These are phyloP conservation scores for Allium fistulosum DNA, from an alignment of 106 monocot genomes.

Conservation along the genomic window DNA sequence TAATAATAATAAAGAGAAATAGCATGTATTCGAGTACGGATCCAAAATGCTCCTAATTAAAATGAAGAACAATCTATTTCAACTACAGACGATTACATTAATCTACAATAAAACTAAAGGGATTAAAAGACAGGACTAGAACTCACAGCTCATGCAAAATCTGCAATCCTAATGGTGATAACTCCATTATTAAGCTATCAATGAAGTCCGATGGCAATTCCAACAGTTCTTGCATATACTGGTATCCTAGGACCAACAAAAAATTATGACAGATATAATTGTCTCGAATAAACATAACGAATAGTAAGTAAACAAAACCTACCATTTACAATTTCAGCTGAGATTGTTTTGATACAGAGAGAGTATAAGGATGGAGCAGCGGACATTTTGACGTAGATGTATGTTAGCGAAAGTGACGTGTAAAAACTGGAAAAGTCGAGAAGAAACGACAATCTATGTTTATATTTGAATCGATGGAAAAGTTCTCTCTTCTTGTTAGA, in stretches of 20 bases:
- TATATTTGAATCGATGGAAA: not conserved
- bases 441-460: not conserved
- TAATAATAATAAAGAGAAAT: too few relatives aligned
- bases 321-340: not conserved
- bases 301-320: not conserved
- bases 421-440: not conserved
- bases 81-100: too few relatives aligned
- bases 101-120: too few relatives aligned
- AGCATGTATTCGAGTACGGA: too few relatives aligned
- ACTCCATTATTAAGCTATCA: not conserved
- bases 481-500: not conserved
- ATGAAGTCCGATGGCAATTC: slow-evolving; percentile 4
- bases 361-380: slow-evolving; percentile 2
- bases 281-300: not conserved
- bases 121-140: too few relatives aligned
- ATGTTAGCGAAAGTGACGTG: not conserved
- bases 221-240: not conserved
- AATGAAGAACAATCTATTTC: too few relatives aligned
- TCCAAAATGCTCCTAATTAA: too few relatives aligned
- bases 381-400: not conserved
- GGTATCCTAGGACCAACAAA: not conserved
- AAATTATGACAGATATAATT: not conserved
- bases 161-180: slow-evolving; percentile 8
- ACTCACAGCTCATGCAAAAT: slow-evolving; percentile 8
- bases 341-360: slow-evolving; percentile 7